Base-by-base conservation (phyloP, 345 rosid genomes). In the Heritiera littoralis region DNA sequence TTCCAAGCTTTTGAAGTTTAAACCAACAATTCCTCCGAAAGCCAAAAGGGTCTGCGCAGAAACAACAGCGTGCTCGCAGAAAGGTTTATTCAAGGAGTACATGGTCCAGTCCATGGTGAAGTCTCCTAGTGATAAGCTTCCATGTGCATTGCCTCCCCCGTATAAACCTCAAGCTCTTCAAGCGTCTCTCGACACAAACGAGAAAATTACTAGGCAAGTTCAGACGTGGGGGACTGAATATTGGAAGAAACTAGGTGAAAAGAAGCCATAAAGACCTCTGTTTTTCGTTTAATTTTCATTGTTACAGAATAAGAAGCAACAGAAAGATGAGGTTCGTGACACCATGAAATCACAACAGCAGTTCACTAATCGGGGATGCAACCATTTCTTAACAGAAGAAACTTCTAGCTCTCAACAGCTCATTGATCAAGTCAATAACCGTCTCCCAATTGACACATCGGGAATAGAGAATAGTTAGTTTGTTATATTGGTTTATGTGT, bases 31-130 rank as follows among this genome's bases (percentile, higher is more conserved):
- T 56, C 89, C 91, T 13, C 51, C 69, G 7, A 80, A 86, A 61
- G 85, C 89, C 0, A 68, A 66, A 20, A 83, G 87, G 78, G 52
- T 84, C 13, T 88, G 93, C 72, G 66, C 82, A 1, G 90, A 89
- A 78, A 82, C 78, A 38, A 48, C 83, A 84, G 90, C 87, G 5
- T 86, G 92, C 76, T 64, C 83, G 1, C 49, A 79, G 15, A 77
- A 80, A 23, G 93, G 87, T 5, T 14, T 28, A 64, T 67, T 68
- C 77, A 84, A 74, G 77, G 75, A 86, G 75, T 86, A 86, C 51
- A 82, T 88, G 88, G 83, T 48, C 18, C 91, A 91, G 73, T 87
- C 95, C 3, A 64, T 87, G 83, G 87, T 91, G 70, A 85, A 70
- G 78, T 80, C 85, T 63, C 87, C 92, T 17, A 84, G 87, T 41